Conservation (phyloP, 1,139 yeast genomes). For the Sugiyamaella paludigena region DNA sequence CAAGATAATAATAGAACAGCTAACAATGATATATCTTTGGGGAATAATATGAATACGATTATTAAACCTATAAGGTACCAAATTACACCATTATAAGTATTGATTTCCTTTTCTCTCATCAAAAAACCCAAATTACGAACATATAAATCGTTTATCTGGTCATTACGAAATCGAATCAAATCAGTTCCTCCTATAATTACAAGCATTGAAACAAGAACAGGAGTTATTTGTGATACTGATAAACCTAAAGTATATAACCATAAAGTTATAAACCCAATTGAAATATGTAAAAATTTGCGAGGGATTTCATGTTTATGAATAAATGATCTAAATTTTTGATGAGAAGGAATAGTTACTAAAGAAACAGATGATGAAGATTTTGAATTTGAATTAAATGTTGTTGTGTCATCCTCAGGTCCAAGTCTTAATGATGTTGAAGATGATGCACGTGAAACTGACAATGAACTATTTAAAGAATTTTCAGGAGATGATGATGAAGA, state of each 20-base stretch:
- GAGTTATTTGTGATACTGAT: conserved; percentile 54
- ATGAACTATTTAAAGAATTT: neutral
- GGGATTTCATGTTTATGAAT: conserved; percentile 82
- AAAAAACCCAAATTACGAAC: conserved; percentile 69
- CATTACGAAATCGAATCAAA: conserved; percentile 59
- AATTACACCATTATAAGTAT: conserved; percentile 71
- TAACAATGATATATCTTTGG: conserved; percentile 78
- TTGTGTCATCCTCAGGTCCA: neutral
- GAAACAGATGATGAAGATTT: conserved; percentile 14
- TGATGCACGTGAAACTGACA: conserved; percentile 4
- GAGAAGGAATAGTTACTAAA: conserved; percentile 32
- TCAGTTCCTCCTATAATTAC: conserved; percentile 61
- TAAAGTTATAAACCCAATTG: conserved; percentile 78
- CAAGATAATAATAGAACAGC: conserved; percentile 81
- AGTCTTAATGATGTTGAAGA: conserved; percentile 6
- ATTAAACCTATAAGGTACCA: conserved; percentile 81
- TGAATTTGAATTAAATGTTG: conserved; percentile 28
- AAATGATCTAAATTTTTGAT: conserved; percentile 47
- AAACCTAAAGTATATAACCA: conserved; percentile 66
- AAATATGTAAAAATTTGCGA: conserved; percentile 80
- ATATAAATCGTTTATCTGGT: conserved; percentile 59
- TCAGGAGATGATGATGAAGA: conserved; percentile 3
- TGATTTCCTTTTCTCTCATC: conserved; percentile 77
- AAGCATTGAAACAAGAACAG: conserved; percentile 51
- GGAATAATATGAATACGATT: conserved; percentile 63